Base-by-base conservation (phyloP, 768 basidiomycete genomes). In the Mycena floridula region DNA sequence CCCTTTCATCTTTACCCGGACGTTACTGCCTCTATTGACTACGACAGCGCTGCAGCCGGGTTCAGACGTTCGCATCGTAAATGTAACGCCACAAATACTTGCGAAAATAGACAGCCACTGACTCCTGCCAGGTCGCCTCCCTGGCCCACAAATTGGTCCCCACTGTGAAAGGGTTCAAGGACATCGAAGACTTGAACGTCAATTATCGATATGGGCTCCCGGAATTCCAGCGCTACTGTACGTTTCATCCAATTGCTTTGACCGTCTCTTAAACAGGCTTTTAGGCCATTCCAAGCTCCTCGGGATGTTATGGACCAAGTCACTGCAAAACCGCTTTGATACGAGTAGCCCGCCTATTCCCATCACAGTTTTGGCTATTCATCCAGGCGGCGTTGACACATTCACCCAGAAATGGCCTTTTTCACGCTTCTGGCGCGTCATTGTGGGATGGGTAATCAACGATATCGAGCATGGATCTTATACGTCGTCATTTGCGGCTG, bases 41-140 rank as follows among this genome's bases (percentile, higher is more conserved):
- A 54, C 59, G 37, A 79, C 79, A 0, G 68, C 72, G 0, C 46
- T 62, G 12, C 55, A 65, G 32, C 57, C 67, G 1, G 62, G 56
- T 9, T 61, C 71, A 3, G 79, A 81, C 43, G 79, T 79, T 23
- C 70, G 79, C 15, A 58, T 81, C 11, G 66, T 81, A 2, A 66
- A 69, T 28, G 77, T 79, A 37, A 35, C 13, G 13, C 22, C 43
- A 26, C 13, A 11, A 23, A 7, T 15, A 13, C 20, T 4, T 15
- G 24, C 24, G 9, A 18, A n/a, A 11, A 15, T 48, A 21, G 6
- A 25, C 20, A 18, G 8, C 5, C 1, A 30, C 23, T 26, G 5
- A 12, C 27, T 43, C 8, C n/a, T n/a, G 18, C 1, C 27, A 56
- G 55, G 37, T 56, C 26, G 15, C 45, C 7, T 56, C 55, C 9